A percentile compares a stretch with the other conserved stretches of the same genome.
phyloP scores from a whole-genome alignment of 2,329 filamentous ascomycete genomes.

The Aspergillus ruber region DNA sequence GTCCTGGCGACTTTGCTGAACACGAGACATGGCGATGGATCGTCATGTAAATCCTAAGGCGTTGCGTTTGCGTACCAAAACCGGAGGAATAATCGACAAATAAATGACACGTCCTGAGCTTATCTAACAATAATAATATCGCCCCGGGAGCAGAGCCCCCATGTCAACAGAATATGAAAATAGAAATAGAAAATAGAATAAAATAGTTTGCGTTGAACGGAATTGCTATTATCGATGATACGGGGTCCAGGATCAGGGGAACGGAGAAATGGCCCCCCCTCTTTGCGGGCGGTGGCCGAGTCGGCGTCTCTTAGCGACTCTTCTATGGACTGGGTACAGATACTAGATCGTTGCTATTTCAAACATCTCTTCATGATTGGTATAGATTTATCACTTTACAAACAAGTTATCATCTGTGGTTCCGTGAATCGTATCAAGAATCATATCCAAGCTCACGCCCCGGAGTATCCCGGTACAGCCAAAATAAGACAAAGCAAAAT shows the following conservation, averaged over 20 bases:
- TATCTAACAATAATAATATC: conserved; percentile 3
- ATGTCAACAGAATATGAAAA: neutral
- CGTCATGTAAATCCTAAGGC: neutral
- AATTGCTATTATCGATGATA: neutral
- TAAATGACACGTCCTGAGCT: conserved; percentile 10
- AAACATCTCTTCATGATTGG: too few species aligned
- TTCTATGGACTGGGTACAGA: conserved; percentile 2
- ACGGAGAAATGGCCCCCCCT: conserved; percentile 3
- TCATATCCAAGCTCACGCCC: too few species aligned
- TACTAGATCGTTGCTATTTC: too few species aligned
- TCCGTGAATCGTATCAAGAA: neutral
- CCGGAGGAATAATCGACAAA: neutral
- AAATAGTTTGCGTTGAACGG: neutral
- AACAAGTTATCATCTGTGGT: neutral
- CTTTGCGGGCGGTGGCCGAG: conserved; percentile 15
- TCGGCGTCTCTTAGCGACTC: neutral
- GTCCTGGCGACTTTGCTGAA: conserved; percentile 42
- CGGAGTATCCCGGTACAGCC: too few species aligned
- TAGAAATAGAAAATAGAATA: too few species aligned
- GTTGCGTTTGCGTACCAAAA: neutral
- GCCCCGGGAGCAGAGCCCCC: neutral
- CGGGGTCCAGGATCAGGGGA: conserved; percentile 3
- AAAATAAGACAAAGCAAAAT: neutral
- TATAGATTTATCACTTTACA: too few species aligned
- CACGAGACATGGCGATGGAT: conserved; percentile 21